Evolutionary conservation across 345 rosid species (phyloP).

Genomic region (Gynandropsis gynandra): DNA sequence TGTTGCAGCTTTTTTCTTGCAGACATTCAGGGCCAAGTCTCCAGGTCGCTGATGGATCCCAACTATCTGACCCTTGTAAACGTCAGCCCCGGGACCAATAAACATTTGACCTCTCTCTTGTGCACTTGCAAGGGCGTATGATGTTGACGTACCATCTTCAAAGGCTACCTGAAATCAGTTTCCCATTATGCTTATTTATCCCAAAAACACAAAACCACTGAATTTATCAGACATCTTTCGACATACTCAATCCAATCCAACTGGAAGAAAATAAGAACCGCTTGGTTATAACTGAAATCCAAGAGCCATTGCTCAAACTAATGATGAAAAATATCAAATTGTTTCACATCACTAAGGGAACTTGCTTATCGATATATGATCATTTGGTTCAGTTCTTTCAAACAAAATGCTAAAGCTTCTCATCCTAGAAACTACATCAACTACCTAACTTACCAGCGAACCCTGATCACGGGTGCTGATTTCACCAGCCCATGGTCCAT

Average conservation of each 20-base stretch:
- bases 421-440: conserved; percentile 10
- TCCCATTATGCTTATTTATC: neutral
- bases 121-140: conserved; percentile 78
- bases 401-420: conserved; percentile 10
- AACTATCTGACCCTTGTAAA: conserved; percentile 83
- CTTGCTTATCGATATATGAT: neutral
- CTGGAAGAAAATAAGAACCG: too few relatives aligned
- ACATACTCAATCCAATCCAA: too few relatives aligned
- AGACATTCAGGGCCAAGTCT: conserved; percentile 75
- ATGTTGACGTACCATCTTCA: conserved; percentile 78
- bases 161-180: conserved; percentile 72
- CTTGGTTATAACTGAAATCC: too few relatives aligned
- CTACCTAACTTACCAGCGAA: conserved; percentile 61
- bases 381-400: neutral
- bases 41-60: conserved; percentile 95
- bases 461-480: conserved; percentile 81
- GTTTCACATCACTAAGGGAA: neutral
- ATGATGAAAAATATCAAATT: too few relatives aligned
- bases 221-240: too few relatives aligned
- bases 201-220: too few relatives aligned
- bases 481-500: conserved; percentile 94
- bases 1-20: conserved; percentile 96
- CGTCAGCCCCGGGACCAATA: conserved; percentile 72
- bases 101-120: conserved; percentile 97
- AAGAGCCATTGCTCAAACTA: too few relatives aligned